Evolutionary conservation across 495 filamentous ascomycete species (phyloP).

Genomic region (Penicillium coprophilum): DNA sequence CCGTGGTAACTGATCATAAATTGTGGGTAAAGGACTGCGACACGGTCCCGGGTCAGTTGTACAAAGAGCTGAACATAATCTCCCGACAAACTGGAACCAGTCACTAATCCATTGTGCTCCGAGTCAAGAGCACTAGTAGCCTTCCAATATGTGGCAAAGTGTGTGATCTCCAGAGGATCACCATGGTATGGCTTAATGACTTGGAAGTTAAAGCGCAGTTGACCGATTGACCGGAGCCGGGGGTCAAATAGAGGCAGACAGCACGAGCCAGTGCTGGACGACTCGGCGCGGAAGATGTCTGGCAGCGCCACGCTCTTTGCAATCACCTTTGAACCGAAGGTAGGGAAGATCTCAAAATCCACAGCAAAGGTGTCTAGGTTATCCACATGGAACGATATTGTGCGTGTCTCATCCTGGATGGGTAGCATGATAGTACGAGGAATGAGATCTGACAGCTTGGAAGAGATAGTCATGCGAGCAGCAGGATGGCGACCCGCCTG

Average conservation of each 20-base stretch:
- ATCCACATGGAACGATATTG: conserved; percentile 94
- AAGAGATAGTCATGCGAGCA: conserved; percentile 91
- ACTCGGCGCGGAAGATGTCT: conserved; percentile 70
- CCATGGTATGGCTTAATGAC: conserved; percentile 96
- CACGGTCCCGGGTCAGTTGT: conserved; percentile 81
- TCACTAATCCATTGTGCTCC: conserved; percentile 81
- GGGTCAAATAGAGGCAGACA: conserved; percentile 90
- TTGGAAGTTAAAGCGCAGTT: conserved; percentile 89
- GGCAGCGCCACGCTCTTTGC: conserved; percentile 91
- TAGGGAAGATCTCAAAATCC: conserved; percentile 97
- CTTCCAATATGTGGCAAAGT: conserved; percentile 99
- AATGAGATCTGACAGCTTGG: conserved; percentile 91
- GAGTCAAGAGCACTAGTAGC: conserved; percentile 87
- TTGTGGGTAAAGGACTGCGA: conserved; percentile 81
- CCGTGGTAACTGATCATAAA: conserved; percentile 78
- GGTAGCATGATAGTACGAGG: conserved; percentile 92
- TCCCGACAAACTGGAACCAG: conserved; percentile 90
- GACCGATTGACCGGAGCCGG: conserved; percentile 87
- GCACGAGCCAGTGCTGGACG: conserved; percentile 75
- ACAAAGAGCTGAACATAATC: conserved; percentile 90
- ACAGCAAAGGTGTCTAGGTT: conserved; percentile 87
- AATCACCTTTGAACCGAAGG: conserved; percentile 95
- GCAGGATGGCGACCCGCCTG: conserved; percentile 95
- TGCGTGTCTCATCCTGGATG: conserved; percentile 89
- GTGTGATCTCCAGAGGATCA: conserved; percentile 90